Percentiles rank a stretch among this genome's conserved stretches.
phyloP scores from a whole-genome alignment of 108 stramenopile genomes.

The Skeletonema costatum region DNA sequence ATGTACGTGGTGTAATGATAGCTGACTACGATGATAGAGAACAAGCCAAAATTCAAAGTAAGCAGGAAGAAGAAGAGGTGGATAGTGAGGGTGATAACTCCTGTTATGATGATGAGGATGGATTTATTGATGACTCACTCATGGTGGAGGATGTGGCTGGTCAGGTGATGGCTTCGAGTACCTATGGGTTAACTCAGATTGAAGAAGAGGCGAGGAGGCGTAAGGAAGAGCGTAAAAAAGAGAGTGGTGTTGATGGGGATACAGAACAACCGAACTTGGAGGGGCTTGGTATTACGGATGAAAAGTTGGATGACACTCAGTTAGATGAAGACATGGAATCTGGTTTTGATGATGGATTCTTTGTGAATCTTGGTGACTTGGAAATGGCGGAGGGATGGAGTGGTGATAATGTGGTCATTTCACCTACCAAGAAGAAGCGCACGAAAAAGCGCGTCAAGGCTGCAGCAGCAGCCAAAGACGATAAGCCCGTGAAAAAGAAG shows the following conservation, averaged over 20 bases:
- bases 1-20: conserved; percentile 81
- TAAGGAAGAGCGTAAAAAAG: conserved; percentile 1
- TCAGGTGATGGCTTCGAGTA: conserved; percentile 75
- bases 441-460: background rate
- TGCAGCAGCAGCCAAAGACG: conserved; percentile 6
- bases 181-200: conserved; percentile 70
- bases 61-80: conserved; percentile 56
- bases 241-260: conserved; percentile 7
- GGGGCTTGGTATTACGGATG: background rate
- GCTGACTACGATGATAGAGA: conserved; percentile 57
- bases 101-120: conserved; percentile 60
- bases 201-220: conserved; percentile 62
- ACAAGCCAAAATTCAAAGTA: conserved; percentile 4
- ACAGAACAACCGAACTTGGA: background rate
- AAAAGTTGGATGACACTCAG: background rate
- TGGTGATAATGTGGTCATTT: conserved; percentile 56
- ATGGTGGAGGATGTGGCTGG: conserved; percentile 75
- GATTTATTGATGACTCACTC: conserved; percentile 80
- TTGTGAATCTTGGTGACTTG: conserved; percentile 86
- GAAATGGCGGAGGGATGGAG: conserved; percentile 83
- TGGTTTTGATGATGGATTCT: conserved; percentile 76
- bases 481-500: conserved; percentile 13
- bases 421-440: conserved; percentile 6
- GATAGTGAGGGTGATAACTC: conserved; percentile 66
- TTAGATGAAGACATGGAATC: conserved; percentile 9